Percentiles rank a stretch among this genome's conserved stretches.
phyloP scores from a whole-genome alignment of 2,329 filamentous ascomycete genomes.

The Daldinia sp. region DNA sequence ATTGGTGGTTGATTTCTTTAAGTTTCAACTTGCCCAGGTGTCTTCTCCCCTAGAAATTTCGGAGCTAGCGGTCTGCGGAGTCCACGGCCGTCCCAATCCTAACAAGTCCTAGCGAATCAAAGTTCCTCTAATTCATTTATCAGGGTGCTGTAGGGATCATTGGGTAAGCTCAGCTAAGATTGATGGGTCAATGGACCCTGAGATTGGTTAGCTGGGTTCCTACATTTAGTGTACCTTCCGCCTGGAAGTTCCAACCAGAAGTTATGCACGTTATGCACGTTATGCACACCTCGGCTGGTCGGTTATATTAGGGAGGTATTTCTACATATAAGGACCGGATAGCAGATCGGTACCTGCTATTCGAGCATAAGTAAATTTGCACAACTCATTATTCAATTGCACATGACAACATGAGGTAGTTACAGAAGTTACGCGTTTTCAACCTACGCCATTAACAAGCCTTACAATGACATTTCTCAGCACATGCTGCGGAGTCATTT shows the following conservation, averaged over 20 bases:
- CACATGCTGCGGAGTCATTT: not conserved
- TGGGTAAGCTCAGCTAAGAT: conserved; percentile 23
- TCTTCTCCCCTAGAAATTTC: conserved; percentile 30
- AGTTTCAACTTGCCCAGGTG: no score
- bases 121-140: conserved; percentile 32
- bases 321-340: conserved; percentile 9
- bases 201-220: conserved; percentile 5
- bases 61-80: conserved; percentile 35
- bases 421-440: no score
- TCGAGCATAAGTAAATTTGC: conserved; percentile 8
- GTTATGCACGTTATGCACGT: not conserved
- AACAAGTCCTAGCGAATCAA: conserved; percentile 24
- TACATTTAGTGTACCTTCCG: not conserved
- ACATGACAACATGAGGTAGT: no score
- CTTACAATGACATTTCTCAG: not conserved
- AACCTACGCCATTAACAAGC: no score
- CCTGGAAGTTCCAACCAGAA: not conserved
- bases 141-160: conserved; percentile 24
- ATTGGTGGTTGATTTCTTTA: conserved; percentile 30
- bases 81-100: conserved; percentile 16
- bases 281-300: conserved; percentile 35
- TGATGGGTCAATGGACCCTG: conserved; percentile 13
- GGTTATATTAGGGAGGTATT: conserved; percentile 30
- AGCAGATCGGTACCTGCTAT: conserved; percentile 16
- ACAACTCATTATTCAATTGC: not conserved